Percentiles rank a stretch among this genome's conserved stretches.
These are phyloP conservation scores for Neotropicomus parvogracilis DNA, from an alignment of 1,284 basidiomycete species.

Conservation along the genomic window DNA sequence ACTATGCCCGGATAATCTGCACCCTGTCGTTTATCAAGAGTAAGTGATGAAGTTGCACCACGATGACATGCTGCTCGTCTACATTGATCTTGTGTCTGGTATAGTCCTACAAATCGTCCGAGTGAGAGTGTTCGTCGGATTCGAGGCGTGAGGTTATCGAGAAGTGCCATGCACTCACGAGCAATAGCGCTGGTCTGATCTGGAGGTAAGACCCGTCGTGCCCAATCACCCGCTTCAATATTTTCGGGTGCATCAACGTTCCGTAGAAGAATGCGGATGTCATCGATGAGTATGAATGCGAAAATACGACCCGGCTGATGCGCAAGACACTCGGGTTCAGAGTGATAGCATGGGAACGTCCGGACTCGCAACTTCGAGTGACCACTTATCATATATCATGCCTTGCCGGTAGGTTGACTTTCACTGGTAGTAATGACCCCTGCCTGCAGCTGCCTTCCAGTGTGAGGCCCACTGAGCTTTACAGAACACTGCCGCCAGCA, in stretches of 20 bases:
- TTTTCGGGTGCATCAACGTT: conserved; percentile 71
- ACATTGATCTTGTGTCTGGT: conserved; percentile 70
- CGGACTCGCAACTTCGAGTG: too few species aligned
- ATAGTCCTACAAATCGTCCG: conserved; percentile 49
- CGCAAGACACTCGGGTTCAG: too few species aligned
- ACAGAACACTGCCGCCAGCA: conserved; percentile 32
- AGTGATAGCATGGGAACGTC: conserved; percentile 3
- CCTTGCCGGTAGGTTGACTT: too few species aligned
- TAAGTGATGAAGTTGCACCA: conserved; percentile 3
- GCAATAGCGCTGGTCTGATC: conserved; percentile 53
- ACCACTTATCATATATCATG: too few species aligned
- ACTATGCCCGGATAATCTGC: conserved; percentile 81
- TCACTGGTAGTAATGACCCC: conserved; percentile 15
- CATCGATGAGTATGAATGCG: conserved; percentile 15
- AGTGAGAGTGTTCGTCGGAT: conserved; percentile 3
- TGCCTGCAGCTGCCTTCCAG: too few species aligned
- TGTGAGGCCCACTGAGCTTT: conserved; percentile 12
- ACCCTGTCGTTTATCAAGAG: conserved; percentile 34
- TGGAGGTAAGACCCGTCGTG: conserved; percentile 54
- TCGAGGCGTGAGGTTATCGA: not conserved
- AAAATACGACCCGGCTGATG: not conserved
- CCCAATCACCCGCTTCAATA: conserved; percentile 61
- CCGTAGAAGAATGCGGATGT: conserved; percentile 81
- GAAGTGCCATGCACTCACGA: conserved; percentile 35
- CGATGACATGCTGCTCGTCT: not conserved